Percentiles rank a stretch among this genome's conserved stretches.
Evolutionary conservation across 2,329 filamentous ascomycete genomes (phyloP).

Genomic region (Lachnellula subtilissima): DNA sequence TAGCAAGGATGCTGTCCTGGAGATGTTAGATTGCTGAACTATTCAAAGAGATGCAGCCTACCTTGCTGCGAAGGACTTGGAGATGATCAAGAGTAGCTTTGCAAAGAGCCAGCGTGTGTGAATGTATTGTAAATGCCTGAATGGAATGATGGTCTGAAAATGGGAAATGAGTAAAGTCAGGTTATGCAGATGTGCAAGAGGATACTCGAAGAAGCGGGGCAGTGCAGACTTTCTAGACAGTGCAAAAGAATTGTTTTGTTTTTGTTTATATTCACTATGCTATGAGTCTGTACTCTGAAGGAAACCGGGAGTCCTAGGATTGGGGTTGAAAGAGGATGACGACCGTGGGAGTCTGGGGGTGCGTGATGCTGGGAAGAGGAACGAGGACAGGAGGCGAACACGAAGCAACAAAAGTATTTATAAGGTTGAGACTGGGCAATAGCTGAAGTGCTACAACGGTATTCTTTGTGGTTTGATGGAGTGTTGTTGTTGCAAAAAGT

Average conservation of each 20-base stretch:
- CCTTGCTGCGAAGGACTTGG: slow-evolving; percentile 28
- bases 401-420: neutral
- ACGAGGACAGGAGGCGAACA: neutral
- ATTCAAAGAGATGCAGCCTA: slow-evolving; percentile 22
- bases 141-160: slow-evolving; percentile 12
- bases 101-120: slow-evolving; percentile 23
- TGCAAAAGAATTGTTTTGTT: slow-evolving; percentile 32
- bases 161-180: slow-evolving; percentile 28
- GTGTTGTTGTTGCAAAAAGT: neutral
- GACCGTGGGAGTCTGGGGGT: slow-evolving; percentile 8
- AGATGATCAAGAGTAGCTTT: slow-evolving; percentile 20
- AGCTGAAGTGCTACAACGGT: neutral
- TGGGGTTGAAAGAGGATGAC: slow-evolving; percentile 1
- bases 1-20: slow-evolving; percentile 29
- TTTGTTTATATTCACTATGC: slow-evolving; percentile 47
- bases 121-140: slow-evolving; percentile 4
- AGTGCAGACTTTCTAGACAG: slow-evolving; percentile 32
- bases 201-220: slow-evolving; percentile 27
- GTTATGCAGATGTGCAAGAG: slow-evolving; percentile 21
- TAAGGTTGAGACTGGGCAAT: neutral
- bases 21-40: slow-evolving; percentile 18
- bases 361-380: neutral
- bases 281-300: slow-evolving; percentile 36
- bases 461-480: neutral
- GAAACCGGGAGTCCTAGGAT: slow-evolving; percentile 16